Percentiles rank a stretch among this genome's conserved stretches.
phyloP scores from a whole-genome alignment of 176 grass and related monocot genomes.

The Oryza punctata region DNA sequence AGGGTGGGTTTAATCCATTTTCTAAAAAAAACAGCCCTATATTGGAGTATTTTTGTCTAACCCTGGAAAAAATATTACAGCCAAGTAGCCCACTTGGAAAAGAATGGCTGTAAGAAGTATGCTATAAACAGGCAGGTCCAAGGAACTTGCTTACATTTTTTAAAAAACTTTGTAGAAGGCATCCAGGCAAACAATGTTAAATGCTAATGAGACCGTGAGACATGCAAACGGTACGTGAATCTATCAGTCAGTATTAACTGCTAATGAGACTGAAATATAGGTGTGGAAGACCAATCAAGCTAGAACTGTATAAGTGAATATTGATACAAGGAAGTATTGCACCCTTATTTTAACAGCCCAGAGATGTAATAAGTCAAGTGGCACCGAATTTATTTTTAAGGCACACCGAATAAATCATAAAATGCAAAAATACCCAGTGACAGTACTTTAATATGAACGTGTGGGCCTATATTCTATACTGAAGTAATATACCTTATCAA shows the following conservation, averaged over 20 bases:
- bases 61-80: background rate
- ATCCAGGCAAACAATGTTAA: background rate
- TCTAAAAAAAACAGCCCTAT: background rate
- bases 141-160: no score
- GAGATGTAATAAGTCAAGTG: background rate
- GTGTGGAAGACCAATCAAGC: background rate
- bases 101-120: background rate
- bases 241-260: background rate
- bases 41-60: background rate
- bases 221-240: background rate
- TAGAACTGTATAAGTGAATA: background rate
- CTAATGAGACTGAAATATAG: background rate
- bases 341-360: background rate
- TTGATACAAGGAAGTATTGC: background rate
- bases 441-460: background rate
- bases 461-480: background rate
- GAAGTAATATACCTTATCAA: conserved; percentile 74
- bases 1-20: no score
- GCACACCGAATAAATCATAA: background rate
- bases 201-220: background rate
- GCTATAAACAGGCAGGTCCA: no score
- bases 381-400: background rate
- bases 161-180: no score
- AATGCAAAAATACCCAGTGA: background rate
- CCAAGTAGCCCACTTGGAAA: background rate